Evolutionary conservation across 2,329 filamentous ascomycete species (phyloP), one percentile per base, ranked within the genome.

Genomic region (Shiraia bambusicola): DNA sequence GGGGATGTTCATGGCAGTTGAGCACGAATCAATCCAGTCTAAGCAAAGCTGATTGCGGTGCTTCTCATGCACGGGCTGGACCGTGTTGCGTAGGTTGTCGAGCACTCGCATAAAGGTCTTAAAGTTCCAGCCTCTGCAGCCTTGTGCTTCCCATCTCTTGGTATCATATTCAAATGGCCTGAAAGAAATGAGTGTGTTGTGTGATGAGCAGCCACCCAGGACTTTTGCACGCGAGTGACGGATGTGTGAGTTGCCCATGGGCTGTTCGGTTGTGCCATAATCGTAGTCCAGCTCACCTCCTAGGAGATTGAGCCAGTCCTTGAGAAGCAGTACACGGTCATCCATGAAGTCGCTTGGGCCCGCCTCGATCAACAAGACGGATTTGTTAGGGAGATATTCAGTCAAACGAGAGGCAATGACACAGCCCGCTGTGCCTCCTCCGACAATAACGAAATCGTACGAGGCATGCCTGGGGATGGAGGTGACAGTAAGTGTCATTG

Each of bases 141-240:
- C 90, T 62, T 88, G 76, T 24, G 80, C 80, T 61, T 91, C 84
- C 90, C 90, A 95, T 58, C 87, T 79, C 63, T 88, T 79, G 73
- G 87, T 81, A 70, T 95, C 90, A 69, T 94, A 91, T 69, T 90
- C 83, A 65, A 95, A 94, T 6, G 90, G 88, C 17, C 89, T 82
- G 80, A 95, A 95, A 13, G 87, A 93, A 69, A 95, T 95, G 59
- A 95, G 77, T 14, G 90, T 95, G 73, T 95, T 95, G 78, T 95
- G 90, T 45, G 87, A 92, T 31, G 89, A 94, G 77, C 90, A 95
- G 54, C 90, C 90, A 56, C 90, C 90, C 22, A 95, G 80, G 28
- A 95, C 89, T 76, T 95, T 95, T 51, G 90, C 90, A 49, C 90
- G 85, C 11, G 90, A 94, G 75, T 95, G 90, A 52, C 89, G 84